Evolutionary conservation across 192 early-diverging fungal species (phyloP), one percentile per base, ranked within the genome.

Genomic region (Tieghemiomyces parasiticus): DNA sequence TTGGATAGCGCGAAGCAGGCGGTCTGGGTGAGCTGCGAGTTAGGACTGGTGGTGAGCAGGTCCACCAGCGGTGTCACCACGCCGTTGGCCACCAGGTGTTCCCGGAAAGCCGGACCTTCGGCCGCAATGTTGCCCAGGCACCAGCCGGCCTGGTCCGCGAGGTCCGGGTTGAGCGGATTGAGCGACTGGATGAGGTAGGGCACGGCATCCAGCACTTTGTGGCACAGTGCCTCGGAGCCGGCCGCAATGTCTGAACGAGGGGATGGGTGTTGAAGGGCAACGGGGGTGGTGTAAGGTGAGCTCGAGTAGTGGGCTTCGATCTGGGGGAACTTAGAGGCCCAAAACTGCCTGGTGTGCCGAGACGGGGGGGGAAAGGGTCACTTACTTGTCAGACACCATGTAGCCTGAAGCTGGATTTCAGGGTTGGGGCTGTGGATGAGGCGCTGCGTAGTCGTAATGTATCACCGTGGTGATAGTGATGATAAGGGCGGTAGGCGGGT

Each of bases 71-170:
- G 88, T 29, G 66, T 63, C 10, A 95, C 67, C 12, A 80, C 92
- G 46, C 91, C 90, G 44, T 80, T 76, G 24, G 78, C 73, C 32
- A 86, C 73, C 30, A 98, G 81, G 16, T 74, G 67, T 61, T 90
- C 81, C 53, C 93, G 76, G 62, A 79, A 87, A 6, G 73, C 60
- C 19, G 86, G 77, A 24, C 74, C 78, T 68, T 97, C 92, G 0
- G 87, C 89, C 0, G 94, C 94, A 78, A 97, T 84, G 64, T 97
- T 95, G 6, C 94, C 94, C 3, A 97, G 67, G 3, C 92, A 89
- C 87, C 91, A 93, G 4, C 87, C 89, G 28, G 89, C 86, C 65
- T 92, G 87, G 62, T 97, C 91, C 28, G 77, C 74, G 30, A 97
- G 78, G 61, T 88, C 81, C 62, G 74, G 63, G 26, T 50, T 50